Evolutionary conservation across 345 rosid species (phyloP).

Genomic region (Eucalyptus urophylla): DNA sequence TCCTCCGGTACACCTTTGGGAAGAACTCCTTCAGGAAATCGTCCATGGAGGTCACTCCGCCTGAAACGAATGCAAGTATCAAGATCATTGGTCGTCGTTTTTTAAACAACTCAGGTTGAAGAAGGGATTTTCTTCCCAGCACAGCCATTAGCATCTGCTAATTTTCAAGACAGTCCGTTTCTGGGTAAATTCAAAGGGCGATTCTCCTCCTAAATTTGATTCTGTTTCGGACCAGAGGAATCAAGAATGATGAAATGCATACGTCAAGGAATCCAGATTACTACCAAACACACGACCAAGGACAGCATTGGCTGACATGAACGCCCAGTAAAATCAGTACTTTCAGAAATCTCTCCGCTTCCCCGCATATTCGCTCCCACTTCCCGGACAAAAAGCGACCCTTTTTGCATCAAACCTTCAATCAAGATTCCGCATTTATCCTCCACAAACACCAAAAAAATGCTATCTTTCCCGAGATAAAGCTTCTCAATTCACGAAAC

Average conservation of each 20-base stretch:
- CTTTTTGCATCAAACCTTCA: not conserved
- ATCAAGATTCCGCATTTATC: not conserved
- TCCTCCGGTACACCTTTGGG: slow-evolving; percentile 54
- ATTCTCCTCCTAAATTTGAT: not conserved
- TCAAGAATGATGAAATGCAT: not conserved
- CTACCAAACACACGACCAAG: not conserved
- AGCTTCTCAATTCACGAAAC: not conserved
- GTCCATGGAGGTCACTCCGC: slow-evolving; percentile 97
- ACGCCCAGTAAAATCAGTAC: not conserved
- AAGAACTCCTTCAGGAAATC: slow-evolving; percentile 81
- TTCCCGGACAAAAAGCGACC: not conserved
- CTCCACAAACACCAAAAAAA: not conserved
- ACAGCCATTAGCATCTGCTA: not conserved
- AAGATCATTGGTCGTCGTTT: no score
- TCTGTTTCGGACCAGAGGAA: not conserved
- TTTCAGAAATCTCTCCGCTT: not conserved
- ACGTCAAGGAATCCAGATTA: not conserved
- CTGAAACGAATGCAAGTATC: slow-evolving; percentile 9
- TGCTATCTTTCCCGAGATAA: not conserved
- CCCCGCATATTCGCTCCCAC: not conserved
- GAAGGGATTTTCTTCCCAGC: not conserved
- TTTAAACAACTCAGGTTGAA: not conserved
- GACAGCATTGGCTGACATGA: not conserved
- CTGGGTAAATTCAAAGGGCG: not conserved
- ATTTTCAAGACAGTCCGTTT: not conserved